Evolutionary conservation across 2,329 filamentous ascomycete genomes (phyloP).

Genomic region (Aspergillus sojae): DNA sequence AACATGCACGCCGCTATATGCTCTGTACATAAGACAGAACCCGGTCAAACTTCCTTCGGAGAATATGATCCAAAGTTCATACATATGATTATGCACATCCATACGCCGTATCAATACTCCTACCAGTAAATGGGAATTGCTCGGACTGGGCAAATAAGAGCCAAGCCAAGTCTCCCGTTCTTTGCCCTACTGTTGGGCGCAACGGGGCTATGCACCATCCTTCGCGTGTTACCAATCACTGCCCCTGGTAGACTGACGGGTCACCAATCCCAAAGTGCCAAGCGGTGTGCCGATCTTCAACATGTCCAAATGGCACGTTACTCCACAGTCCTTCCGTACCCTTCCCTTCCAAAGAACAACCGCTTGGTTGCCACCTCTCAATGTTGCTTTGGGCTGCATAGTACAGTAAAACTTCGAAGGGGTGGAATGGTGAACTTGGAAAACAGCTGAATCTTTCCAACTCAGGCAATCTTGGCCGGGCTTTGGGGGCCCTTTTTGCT

Average conservation of each 20-base stretch:
- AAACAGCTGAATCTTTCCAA: background rate
- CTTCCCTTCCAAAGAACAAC: background rate
- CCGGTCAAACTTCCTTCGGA: background rate
- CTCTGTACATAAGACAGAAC: background rate
- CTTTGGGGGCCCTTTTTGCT: background rate
- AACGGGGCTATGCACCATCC: constrained; percentile 18
- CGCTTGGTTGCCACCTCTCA: background rate
- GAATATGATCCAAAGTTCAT: background rate
- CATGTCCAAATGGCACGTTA: background rate
- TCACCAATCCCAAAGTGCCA: background rate
- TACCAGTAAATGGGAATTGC: background rate
- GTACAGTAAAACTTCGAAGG: background rate
- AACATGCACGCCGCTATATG: background rate
- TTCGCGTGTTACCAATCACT: background rate
- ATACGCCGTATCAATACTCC: background rate
- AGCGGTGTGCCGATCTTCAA: background rate
- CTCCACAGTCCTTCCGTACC: background rate
- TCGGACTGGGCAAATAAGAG: background rate
- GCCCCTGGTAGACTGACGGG: background rate
- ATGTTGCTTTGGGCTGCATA: background rate
- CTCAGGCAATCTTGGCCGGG: background rate
- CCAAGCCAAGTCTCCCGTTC: background rate
- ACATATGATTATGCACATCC: background rate
- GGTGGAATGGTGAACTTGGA: background rate
- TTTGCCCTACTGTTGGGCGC: constrained; percentile 14